Percentiles rank a stretch among this genome's conserved stretches.
Conservation (phyloP, 345 rosid genomes). For the Eucalyptus lansdowneana region DNA sequence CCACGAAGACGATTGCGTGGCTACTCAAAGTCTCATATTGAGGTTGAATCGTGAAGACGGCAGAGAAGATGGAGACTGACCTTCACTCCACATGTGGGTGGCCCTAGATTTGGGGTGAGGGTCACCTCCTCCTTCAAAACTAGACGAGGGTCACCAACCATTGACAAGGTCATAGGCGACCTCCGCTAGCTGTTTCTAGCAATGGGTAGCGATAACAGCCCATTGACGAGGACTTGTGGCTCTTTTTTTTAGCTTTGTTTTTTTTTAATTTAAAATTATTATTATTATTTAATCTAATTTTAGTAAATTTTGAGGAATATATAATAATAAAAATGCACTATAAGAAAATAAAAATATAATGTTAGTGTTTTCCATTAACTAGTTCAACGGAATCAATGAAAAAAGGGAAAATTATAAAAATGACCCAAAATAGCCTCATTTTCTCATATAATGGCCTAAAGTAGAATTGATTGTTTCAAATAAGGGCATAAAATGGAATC, state of each 20-base stretch:
- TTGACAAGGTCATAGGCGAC: not conserved
- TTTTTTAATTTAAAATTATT: no score
- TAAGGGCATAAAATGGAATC: rapidly evolving
- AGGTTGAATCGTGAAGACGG: not conserved
- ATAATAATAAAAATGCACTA: no score
- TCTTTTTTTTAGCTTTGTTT: not conserved
- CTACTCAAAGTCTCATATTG: not conserved
- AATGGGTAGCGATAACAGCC: not conserved
- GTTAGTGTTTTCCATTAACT: no score
- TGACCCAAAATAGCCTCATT: no score
- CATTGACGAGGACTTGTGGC: not conserved
- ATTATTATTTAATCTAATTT: not conserved
- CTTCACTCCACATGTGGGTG: not conserved
- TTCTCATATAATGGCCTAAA: rapidly evolving
- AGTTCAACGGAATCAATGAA: no score
- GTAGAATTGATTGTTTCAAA: no score
- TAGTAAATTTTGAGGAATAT: no score
- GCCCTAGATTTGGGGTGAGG: not conserved
- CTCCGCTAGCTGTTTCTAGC: not conserved
- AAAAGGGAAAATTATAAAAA: no score
- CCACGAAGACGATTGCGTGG: not conserved
- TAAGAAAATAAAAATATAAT: no score
- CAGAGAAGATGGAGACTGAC: not conserved
- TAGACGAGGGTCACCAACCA: not conserved
- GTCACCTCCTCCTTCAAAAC: not conserved